These are phyloP conservation scores for Anaeramoeba ignava DNA, from an alignment of 78 protist species.

Conservation along the genomic window DNA sequence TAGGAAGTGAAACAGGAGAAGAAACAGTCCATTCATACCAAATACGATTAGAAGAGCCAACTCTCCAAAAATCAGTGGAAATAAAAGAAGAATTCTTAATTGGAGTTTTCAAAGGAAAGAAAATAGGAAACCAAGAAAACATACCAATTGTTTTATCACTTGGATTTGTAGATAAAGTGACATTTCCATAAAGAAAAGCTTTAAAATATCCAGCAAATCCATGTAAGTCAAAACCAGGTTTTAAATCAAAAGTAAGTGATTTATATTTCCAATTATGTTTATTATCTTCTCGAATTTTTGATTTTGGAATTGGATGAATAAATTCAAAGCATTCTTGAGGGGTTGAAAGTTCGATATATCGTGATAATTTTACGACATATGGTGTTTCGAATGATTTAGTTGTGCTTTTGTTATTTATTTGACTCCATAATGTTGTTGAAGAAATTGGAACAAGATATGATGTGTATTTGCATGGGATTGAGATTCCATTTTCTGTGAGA, in stretches of 20 bases:
- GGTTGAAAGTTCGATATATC: slow-evolving; percentile 10
- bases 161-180: not conserved
- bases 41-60: slow-evolving; percentile 20
- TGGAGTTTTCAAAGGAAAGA: slow-evolving; percentile 48
- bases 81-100: not conserved
- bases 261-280: not conserved
- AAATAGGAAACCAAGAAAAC: not conserved
- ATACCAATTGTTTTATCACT: not conserved
- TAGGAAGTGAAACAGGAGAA: slow-evolving; percentile 33
- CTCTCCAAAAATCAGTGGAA: not conserved
- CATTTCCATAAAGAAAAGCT: slow-evolving; percentile 49
- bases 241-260: not conserved
- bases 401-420: slow-evolving; percentile 39
- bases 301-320: slow-evolving; percentile 3
- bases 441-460: slow-evolving; percentile 64
- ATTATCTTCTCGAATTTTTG: not conserved
- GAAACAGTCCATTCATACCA: slow-evolving; percentile 88
- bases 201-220: slow-evolving; percentile 92
- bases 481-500: slow-evolving; percentile 40
- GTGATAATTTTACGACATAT: slow-evolving; percentile 70
- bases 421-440: slow-evolving; percentile 28
- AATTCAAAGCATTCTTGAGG: slow-evolving; percentile 11
- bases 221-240: slow-evolving; percentile 26
- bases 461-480: slow-evolving; percentile 71
- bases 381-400: slow-evolving; percentile 66